Conservation (phyloP, 1,284 basidiomycete genomes). For the Schizopora paradoxa region DNA sequence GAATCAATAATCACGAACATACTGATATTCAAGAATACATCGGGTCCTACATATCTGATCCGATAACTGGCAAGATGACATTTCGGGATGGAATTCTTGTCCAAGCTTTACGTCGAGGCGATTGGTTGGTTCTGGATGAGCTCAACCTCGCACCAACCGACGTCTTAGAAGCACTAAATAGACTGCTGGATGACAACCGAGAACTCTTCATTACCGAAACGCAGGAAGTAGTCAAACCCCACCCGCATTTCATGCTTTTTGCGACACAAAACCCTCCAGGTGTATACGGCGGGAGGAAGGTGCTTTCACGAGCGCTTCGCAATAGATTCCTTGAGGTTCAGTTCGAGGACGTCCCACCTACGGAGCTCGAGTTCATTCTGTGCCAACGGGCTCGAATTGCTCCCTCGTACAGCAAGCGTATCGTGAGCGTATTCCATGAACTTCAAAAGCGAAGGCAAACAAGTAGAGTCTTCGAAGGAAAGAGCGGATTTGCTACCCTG, state of each 20-base stretch:
- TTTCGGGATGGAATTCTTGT: conserved; percentile 96
- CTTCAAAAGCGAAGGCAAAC: conserved; percentile 90
- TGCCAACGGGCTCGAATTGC: conserved; percentile 87
- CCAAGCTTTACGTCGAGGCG: conserved; percentile 84
- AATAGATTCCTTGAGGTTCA: conserved; percentile 99
- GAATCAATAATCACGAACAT: conserved; percentile 99
- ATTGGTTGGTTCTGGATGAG: conserved; percentile 99
- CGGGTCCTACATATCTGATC: conserved; percentile 94
- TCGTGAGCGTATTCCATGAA: conserved; percentile 91
- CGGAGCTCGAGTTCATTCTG: conserved; percentile 90
- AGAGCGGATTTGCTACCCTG: conserved; percentile 93
- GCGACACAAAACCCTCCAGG: conserved; percentile 98
- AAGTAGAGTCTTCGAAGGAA: conserved; percentile 94
- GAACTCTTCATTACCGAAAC: conserved; percentile 97
- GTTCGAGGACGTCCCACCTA: conserved; percentile 95
- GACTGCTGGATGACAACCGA: conserved; percentile 95
- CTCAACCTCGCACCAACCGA: conserved; percentile 97
- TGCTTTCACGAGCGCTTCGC: conserved; percentile 92
- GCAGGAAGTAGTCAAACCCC: conserved; percentile 89
- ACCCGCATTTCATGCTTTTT: conserved; percentile 97
- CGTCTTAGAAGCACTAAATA: conserved; percentile 95
- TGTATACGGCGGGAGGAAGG: conserved; percentile 94
- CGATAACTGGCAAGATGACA: conserved; percentile 84
- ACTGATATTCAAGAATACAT: conserved; percentile 99
- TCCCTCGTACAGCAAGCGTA: conserved; percentile 86